phyloP scores from a whole-genome alignment of 164 flowering plant species.

The Chimonanthus praecox region DNA sequence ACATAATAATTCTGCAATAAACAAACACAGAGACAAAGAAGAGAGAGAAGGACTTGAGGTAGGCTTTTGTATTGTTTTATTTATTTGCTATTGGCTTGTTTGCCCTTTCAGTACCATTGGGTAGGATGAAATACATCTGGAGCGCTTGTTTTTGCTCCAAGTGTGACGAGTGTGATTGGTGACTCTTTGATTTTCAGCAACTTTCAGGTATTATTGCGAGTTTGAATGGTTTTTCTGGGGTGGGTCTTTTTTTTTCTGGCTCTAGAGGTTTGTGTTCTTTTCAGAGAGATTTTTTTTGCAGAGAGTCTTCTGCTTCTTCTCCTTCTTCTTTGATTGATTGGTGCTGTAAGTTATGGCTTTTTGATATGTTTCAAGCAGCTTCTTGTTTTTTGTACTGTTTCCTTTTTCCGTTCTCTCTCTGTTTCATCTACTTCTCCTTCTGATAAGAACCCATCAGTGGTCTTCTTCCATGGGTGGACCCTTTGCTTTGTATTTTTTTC shows the following conservation, averaged over 20 bases:
- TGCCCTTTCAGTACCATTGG: not conserved
- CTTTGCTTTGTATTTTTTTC: no score
- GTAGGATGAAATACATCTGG: not conserved
- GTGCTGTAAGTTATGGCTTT: not conserved
- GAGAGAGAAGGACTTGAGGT: not conserved
- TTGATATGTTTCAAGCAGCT: not conserved
- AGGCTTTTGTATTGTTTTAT: not conserved
- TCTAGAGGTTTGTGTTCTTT: not conserved
- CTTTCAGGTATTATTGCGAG: not conserved
- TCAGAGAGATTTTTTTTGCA: not conserved
- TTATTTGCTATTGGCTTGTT: not conserved
- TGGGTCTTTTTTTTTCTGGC: not conserved
- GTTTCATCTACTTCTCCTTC: not conserved
- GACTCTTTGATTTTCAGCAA: not conserved
- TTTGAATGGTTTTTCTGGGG: not conserved
- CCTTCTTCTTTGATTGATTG: not conserved
- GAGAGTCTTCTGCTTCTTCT: not conserved
- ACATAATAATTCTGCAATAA: no score
- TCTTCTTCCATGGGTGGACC: not conserved
- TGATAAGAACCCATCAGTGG: not conserved
- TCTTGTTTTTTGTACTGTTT: not conserved
- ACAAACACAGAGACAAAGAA: not conserved
- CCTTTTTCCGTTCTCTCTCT: no score
- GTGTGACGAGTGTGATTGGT: not conserved
- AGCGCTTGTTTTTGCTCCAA: not conserved